Evolutionary conservation across 768 basidiomycete species (phyloP).

Genomic region (Filobasidium floriforme): DNA sequence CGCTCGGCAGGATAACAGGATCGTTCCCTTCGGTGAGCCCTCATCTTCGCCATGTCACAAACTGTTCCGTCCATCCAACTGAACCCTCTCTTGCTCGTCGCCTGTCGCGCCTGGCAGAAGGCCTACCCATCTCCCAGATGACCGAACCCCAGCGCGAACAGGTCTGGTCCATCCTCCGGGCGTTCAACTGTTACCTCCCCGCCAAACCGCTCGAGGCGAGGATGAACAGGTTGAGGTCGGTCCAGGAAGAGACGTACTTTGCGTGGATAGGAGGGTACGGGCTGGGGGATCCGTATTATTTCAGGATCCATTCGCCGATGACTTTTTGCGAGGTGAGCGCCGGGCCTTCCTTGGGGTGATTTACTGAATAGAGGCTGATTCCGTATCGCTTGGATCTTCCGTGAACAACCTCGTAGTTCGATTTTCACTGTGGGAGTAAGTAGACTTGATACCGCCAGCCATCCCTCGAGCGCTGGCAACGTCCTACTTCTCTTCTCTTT

Average conservation of each 20-base stretch:
- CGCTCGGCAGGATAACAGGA: constrained; percentile 36
- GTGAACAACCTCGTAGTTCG: too few species aligned
- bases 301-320: constrained; percentile 35
- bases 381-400: too few species aligned
- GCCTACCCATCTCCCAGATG: constrained; percentile 28
- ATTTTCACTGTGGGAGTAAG: constrained; percentile 41
- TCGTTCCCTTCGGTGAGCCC: constrained; percentile 30
- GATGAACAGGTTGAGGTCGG: constrained; percentile 21
- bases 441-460: too few species aligned
- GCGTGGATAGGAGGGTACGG: constrained; percentile 37
- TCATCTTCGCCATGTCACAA: too few species aligned
- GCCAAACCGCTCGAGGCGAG: constrained; percentile 25
- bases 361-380: too few species aligned
- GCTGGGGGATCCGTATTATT: constrained; percentile 39
- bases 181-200: constrained; percentile 37
- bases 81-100: too few species aligned
- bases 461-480: too few species aligned
- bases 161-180: constrained; percentile 26
- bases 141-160: constrained; percentile 26
- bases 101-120: constrained; percentile 16
- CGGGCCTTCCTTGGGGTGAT: too few species aligned
- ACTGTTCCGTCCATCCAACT: too few species aligned
- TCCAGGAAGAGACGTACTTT: constrained; percentile 32
- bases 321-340: constrained; percentile 32
- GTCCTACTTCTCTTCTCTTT: too few species aligned